Evolutionary conservation across 2,329 filamentous ascomycete genomes (phyloP).

Genomic region (Gnomoniopsis smithogilvyi): DNA sequence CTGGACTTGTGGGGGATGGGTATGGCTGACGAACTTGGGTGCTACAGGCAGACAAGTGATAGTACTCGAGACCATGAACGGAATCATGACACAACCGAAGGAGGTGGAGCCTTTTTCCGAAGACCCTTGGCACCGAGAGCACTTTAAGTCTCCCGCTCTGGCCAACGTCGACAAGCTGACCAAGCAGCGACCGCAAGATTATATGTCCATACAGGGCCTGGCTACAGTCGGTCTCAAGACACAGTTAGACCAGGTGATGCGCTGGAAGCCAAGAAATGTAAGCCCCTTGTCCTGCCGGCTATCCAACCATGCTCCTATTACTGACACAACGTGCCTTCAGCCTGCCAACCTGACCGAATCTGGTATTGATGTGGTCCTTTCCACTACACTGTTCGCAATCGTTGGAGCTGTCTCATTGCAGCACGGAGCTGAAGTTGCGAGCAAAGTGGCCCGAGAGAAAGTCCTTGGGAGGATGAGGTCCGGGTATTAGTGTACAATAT

Average conservation of each 20-base stretch:
- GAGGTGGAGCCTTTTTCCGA: constrained; percentile 1
- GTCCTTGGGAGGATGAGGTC: constrained; percentile 52
- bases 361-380: constrained; percentile 71
- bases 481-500: background rate
- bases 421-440: constrained; percentile 75
- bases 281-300: constrained; percentile 25
- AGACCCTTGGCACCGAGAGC: constrained; percentile 49
- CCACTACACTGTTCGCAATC: constrained; percentile 78
- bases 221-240: constrained; percentile 65
- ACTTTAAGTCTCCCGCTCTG: constrained; percentile 69
- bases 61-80: constrained; percentile 24
- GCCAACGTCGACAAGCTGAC: constrained; percentile 72
- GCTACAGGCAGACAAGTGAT: constrained; percentile 25
- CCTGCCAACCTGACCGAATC: constrained; percentile 67
- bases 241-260: constrained; percentile 69
- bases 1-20: background rate
- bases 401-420: constrained; percentile 88
- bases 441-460: constrained; percentile 70
- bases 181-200: constrained; percentile 52
- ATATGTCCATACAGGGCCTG: constrained; percentile 65
- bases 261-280: constrained; percentile 88
- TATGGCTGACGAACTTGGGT: background rate
- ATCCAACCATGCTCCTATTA: background rate
- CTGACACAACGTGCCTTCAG: constrained; percentile 29
- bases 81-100: constrained; percentile 22